Base-by-base conservation (phyloP, 108 stramenopile species). In the Licmophora abbreviata region DNA sequence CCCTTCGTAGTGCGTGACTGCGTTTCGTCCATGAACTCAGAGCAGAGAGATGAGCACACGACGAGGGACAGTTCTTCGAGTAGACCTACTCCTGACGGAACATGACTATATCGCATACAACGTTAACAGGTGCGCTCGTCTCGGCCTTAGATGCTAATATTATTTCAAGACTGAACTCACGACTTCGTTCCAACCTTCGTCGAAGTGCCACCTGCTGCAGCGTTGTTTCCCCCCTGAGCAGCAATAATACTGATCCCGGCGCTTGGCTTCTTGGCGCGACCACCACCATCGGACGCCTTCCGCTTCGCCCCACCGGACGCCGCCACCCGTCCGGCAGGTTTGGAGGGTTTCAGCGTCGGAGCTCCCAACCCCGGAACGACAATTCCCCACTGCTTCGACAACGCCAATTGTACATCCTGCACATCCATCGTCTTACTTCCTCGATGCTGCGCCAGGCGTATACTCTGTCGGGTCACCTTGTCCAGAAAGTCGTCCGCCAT, bases 401-500 rank as follows among this genome's bases (percentile, higher is more conserved):
- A 58, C 1, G 81, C 79, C 31, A 85, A 30, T 64, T 83, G 77
- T 37, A 90, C 44, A 51, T 90, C 88, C 29, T 79, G 77, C 0
- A 83, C 88, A 52, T 90, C 88, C 34, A 90, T 46, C 7, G 49
- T 59, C 15, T 64, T 68, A 32, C 74, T 77, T 31, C 81, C 83
- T 10, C 88, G 76, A 63, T 90, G 88, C 53, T 69, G 71, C 7
- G 88, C 71, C 48, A 90, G 42, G 23, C 71, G 62, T 1, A 79
- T 69, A 7, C 67, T 52, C 63, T 80, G 73, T 6, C 58, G 44
- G 2, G 64, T 69, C 4, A 90, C 83, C 54, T 81, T 81, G 26
- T 85, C 84, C 46, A 90, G 49, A 61, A 90, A 90, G 29, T 80
- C 70, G 53, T 90, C 81, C 22, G 81, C 84, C 54, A 90, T 56